Base-by-base conservation (phyloP, 345 rosid genomes). In the Salix udensis region DNA sequence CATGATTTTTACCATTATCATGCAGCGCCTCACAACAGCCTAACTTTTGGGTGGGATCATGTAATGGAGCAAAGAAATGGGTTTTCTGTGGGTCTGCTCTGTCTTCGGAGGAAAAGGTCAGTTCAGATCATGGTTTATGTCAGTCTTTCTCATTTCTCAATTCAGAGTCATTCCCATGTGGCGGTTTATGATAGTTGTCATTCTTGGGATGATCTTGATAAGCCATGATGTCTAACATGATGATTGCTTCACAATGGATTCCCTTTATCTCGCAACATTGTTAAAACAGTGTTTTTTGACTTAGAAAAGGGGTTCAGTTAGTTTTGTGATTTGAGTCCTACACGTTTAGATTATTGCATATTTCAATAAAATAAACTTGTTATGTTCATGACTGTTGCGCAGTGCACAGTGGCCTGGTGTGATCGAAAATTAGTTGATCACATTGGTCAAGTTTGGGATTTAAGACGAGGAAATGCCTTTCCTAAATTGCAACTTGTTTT, bases 21-120 rank as follows among this genome's bases (percentile, higher is more conserved):
- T 85, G 80, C 93, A 94, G 97, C 74, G 71, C 72, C 64, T 76
- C 82, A 6, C 77, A 44, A 34, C 83, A 81, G 70, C 76, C 81
- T 61, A 79, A 75, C 75, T 67, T 58, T 68, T 81, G 77, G 78
- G 72, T 64, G 31, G 80, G 79, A 28, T 77, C 65, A 18, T 76
- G 72, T 23, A 80, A 40, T 34, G 72, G 75, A 28, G 83, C 80
- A 68, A 85, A 87, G 58, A 81, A 84, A 46, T 88, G 86, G 89
- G 86, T 88, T 70, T 83, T 94, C 36, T 90, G 98, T 87, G 98
- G 97, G 84, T 92, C 97, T 78, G 93, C 93, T 74, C 84, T 94
- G 75, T 92, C 94, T 78, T 70, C 86, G 26, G 84, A 91, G 72
- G 95, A 94, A n/a, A 91, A 83, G 95, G 98, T 94, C 67, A 72